Evolutionary conservation across 192 early-diverging fungal species (phyloP), one percentile per base, ranked within the genome.

Genomic region (Linnemannia elongata): DNA sequence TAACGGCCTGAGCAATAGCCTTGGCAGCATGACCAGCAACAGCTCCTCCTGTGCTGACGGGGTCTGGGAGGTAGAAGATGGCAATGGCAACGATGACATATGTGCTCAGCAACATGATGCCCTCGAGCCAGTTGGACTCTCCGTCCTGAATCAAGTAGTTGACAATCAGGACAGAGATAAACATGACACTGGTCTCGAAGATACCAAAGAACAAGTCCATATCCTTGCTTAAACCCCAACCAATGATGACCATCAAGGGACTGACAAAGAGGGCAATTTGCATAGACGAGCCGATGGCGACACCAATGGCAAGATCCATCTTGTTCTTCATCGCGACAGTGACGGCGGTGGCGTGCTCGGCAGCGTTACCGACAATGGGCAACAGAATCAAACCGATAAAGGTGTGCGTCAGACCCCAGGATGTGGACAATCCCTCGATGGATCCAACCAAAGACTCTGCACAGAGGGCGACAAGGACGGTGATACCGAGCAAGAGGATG

Each of bases 351-450:
- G 96, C 91, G 89, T 97, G 97, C 82, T 88, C 76, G 1, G 85
- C 95, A 8, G 93, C 95, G 85, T 97, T 98, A 69, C 96, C 95
- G 20, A 97, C 97, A 72, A 98, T 93, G 2, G 98, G 97, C 76
- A 99, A 78, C 42, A 99, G 80, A 69, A 99, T 96, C 78, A 98
- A 91, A 57, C 98, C 98, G 57, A 99, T 95, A 90, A 99, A 99
- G 27, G 94, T 95, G 71, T 95, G 90, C 45, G 85, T 93, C 33
- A 99, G 88, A 45, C 90, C 88, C 91, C 93, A 96, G 20, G 82
- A 69, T 33, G 91, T 81, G 8, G 95, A 92, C 30, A 97, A 80
- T 39, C 93, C 93, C 75, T 94, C 94, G 55, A 97, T 95, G 45
- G 90, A 94, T 39, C 92, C 95, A 30, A 98, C 96, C 22, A 98